Evolutionary conservation across 257 asterid species (phyloP), one percentile per base, ranked within the genome.

Genomic region (Thymus mandschuricus): DNA sequence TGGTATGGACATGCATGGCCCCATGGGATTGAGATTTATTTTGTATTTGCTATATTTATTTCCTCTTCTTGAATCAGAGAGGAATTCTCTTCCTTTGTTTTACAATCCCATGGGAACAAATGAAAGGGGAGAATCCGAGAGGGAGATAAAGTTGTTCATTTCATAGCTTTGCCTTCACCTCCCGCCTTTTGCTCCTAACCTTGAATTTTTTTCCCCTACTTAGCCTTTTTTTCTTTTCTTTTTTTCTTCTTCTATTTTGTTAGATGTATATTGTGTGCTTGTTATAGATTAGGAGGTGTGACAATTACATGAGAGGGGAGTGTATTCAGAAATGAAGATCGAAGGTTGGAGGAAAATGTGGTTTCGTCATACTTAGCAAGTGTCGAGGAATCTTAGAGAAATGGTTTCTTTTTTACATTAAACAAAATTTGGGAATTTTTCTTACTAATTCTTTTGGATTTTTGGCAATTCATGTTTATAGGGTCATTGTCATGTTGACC

Each of bases 1-100:
- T 41, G 73, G 91, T 11, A 82, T 34, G 71, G 98, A 92, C 75
- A 86, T 80, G 96, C 96, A 90, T 64, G 90, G 69, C 58, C 97
- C 98, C 98, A 92, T 89, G 92, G 85, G 87, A 84, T 77, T 64
- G 5, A 55, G 21, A 3, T 15, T 27, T 8, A 1, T 27, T 10
- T 30, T 48, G 21, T 21, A 21, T 21, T 21, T 21, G 21, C 21
- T 21, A 21, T 21, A 21, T 13, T 45, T 27, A 7, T 27, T 31
- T 50, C 57, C 3, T 10, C 27, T 56, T 35, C 30, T 49, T 33
- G 30, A 3, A 11, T 15, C 33, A 6, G 61, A 57, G 41, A 27
- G 60, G 70, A 63, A 38, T 35, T 10, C 62, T 6, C 59, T 6
- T 8, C 8, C 34, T 40, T 75, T 82, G 83, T 15, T 27, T 34